Base-by-base conservation (phyloP, 2,329 filamentous ascomycete genomes). In the Cercospora sp. region DNA sequence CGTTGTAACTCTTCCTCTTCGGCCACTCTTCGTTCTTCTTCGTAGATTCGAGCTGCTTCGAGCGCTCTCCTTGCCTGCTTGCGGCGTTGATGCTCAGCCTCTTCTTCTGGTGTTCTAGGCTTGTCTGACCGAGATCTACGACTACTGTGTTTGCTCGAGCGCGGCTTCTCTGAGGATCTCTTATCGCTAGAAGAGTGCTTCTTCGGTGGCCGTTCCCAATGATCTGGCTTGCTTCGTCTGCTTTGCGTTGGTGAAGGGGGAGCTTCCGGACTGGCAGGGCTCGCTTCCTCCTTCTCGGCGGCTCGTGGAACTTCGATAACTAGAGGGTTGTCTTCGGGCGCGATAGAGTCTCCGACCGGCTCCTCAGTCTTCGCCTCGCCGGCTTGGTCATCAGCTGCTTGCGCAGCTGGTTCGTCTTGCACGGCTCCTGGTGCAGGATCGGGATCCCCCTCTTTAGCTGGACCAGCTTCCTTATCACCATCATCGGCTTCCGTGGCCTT, bases 1-100 rank as follows among this genome's bases (percentile, higher is more conserved):
- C 67, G 65, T 12, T 73, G 67, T 13, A 73, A 59, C 57, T 75
- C 74, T 57, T 74, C 73, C 42, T 75, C 73, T n/a, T 75, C 68
- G 6, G 72, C 72, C 13, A 69, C 59, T 18, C 39, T 55, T 5
- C 68, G 63, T 58, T 75, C 73, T 63, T 73, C 70, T 55, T 73
- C 71, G 3, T 61, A 58, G 23, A 72, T 67, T 16, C 73, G 71
- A 45, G 71, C 72, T n/a, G 62, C 59, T 59, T 75, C 72, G 42
- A 64, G 59, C 7, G 70, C 72, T 62, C 63, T 71, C 4, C 72
- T 67, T 18, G 66, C 70, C 45, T 73, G 71, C 28, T 66, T 64
- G 13, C 70, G 61, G 55, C 68, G 61, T 2, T 65, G 63, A 5
- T 70, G 69, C 26, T 71, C 72, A 1, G 67, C 70, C 13, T 73